Base-by-base conservation (phyloP, 352 stramenopile genomes). In the Globisporangium sylvaticum region DNA sequence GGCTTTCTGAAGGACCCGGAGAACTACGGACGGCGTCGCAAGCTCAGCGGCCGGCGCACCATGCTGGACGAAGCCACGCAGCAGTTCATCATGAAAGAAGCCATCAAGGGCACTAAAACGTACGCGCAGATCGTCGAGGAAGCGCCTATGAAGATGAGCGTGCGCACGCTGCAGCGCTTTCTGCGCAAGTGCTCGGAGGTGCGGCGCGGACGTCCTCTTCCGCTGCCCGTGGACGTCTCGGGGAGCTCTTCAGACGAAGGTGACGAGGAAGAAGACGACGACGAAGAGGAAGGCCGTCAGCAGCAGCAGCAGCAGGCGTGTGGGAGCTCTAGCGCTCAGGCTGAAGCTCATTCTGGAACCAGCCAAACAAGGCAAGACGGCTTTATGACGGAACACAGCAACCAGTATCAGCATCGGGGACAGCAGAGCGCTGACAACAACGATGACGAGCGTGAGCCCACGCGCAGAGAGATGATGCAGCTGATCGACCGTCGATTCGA, bases 21-120 rank as follows among this genome's bases (percentile, higher is more conserved):
- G 58, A 64, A 27, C 24, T 56, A 64, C 29, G 58, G 58, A 6
- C 24, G 58, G 9, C 24, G 42, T 1, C 44, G 46, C 34, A 42
- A 42, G 4, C 24, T 27, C 25, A 25, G 27, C 14, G 37, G 57
- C 3, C 58, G 58, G 24, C 58, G 58, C 7, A 50, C 46, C 24
- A 64, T 31, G 39, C 58, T 64, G 14, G 58, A 64, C 58, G 37
- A 29, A 6, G 37, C 37, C 14, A 64, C 58, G 24, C 58, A 64
- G 58, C 58, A 34, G 37, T 64, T 64, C 25, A 55, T 64, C 39
- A 55, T 55, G 10, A 64, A 55, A 24, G 37, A 64, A 27, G 58
- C 39, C 32, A 24, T 64, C 37, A 64, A 55, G 15, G 57, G 58
- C 37, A 27, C 10, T 24, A 64, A 64, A 15, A 64, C 58, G 58